Percentiles rank a stretch among this genome's conserved stretches.
Evolutionary conservation across 805 yeast species (phyloP).

Genomic region (Wickerhamiella parazyma): DNA sequence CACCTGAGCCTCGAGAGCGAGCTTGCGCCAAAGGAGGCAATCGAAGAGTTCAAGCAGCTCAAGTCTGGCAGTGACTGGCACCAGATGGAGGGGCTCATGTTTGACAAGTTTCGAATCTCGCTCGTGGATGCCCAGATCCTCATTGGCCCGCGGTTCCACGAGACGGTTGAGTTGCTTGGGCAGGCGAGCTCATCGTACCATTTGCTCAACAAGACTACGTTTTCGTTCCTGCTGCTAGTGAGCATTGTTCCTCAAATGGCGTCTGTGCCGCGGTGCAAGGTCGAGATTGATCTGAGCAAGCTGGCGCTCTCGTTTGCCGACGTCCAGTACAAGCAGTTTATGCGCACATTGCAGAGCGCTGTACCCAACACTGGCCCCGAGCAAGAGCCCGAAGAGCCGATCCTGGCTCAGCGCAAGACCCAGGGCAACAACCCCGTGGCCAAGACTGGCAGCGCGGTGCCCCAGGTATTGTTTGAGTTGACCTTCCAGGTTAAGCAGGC

Average conservation of each 20-base stretch:
- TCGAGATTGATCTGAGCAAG: conserved; percentile 65
- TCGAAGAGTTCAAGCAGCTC: conserved; percentile 51
- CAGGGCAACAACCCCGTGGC: too few relatives aligned
- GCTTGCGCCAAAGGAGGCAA: conserved; percentile 38
- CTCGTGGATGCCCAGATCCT: conserved; percentile 79
- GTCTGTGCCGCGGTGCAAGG: conserved; percentile 54
- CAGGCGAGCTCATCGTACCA: conserved; percentile 21
- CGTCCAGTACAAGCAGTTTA: conserved; percentile 75
- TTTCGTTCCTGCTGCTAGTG: conserved; percentile 61
- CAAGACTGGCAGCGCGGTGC: too few relatives aligned
- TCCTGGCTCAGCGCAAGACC: not conserved
- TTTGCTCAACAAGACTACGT: conserved; percentile 61
- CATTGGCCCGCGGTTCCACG: conserved; percentile 68
- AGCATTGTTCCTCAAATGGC: conserved; percentile 76
- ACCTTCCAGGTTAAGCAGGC: conserved; percentile 54
- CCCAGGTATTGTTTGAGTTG: conserved; percentile 60
- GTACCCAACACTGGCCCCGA: conserved; percentile 37
- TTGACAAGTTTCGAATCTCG: conserved; percentile 67
- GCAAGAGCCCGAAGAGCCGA: not conserved
- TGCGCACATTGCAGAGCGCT: conserved; percentile 59
- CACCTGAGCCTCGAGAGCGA: conserved; percentile 77
- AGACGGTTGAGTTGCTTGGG: conserved; percentile 45
- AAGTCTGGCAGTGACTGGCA: conserved; percentile 62
- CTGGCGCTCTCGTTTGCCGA: conserved; percentile 67
- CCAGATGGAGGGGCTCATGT: conserved; percentile 63